phyloP scores from a whole-genome alignment of 2,329 filamentous ascomycete genomes.

The Diaporthe eres region DNA sequence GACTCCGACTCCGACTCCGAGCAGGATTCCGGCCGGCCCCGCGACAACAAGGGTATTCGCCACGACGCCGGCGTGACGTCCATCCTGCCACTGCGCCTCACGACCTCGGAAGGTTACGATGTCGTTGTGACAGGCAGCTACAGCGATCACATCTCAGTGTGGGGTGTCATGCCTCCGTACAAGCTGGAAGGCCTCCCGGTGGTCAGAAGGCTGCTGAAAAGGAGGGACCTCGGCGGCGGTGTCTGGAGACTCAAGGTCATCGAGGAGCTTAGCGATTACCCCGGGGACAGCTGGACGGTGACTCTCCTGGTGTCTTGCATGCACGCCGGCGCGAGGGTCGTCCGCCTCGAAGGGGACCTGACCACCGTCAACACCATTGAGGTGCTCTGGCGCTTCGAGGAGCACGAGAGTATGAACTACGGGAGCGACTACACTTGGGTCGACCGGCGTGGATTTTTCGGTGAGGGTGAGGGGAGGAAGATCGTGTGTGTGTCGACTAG shows the following conservation, averaged over 20 bases:
- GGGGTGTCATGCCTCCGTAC: conserved; percentile 62
- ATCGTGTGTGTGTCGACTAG: conserved; percentile 76
- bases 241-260: conserved; percentile 88
- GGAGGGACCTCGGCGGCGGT: conserved; percentile 79
- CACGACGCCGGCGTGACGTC: conserved; percentile 91
- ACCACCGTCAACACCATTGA: conserved; percentile 70
- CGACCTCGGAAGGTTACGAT: conserved; percentile 58
- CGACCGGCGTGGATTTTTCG: conserved; percentile 27
- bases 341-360: conserved; percentile 58
- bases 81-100: conserved; percentile 77
- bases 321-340: conserved; percentile 86
- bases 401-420: conserved; percentile 96
- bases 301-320: conserved; percentile 84
- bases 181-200: conserved; percentile 53
- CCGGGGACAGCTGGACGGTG: conserved; percentile 48
- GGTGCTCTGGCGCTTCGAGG: conserved; percentile 80
- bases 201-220: conserved; percentile 67
- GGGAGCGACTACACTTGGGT: conserved; percentile 77
- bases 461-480: conserved; percentile 46
- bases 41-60: conserved; percentile 43
- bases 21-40: too few species aligned
- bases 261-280: conserved; percentile 36
- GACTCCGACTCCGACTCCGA: not conserved
- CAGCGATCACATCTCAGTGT: conserved; percentile 84
- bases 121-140: conserved; percentile 90